Conservation (phyloP, 139 green algal genomes). For the Pedinophyceae sp. region DNA sequence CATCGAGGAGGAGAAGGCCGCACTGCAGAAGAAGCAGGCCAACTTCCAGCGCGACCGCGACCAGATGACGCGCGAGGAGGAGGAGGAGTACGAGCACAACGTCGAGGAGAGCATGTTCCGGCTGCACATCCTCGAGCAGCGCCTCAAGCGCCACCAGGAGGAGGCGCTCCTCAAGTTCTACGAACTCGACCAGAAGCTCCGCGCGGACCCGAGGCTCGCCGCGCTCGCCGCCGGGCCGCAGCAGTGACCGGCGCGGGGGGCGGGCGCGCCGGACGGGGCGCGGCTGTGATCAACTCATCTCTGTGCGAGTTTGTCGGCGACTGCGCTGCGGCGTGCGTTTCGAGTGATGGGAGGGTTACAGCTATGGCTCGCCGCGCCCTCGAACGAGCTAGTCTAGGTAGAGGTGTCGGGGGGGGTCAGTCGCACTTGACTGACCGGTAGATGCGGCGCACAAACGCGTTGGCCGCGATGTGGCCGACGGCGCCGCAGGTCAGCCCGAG, state of each 20-base stretch:
- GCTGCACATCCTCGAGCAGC: constrained; percentile 60
- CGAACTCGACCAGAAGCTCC: constrained; percentile 56
- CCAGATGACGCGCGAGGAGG: constrained; percentile 47
- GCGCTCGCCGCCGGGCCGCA: constrained; percentile 11
- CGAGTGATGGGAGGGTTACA: no score
- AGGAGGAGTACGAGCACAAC: constrained; percentile 62
- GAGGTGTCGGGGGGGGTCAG: no score
- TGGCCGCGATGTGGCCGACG: constrained; percentile 67
- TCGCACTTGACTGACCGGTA: constrained; percentile 88
- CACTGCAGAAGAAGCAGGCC: constrained; percentile 42
- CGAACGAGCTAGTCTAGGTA: no score
- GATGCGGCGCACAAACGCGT: constrained; percentile 74
- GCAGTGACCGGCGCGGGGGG: no score
- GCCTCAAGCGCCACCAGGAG: constrained; percentile 67
- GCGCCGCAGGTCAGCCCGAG: constrained; percentile 59
- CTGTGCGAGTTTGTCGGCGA: no score
- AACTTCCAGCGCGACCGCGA: constrained; percentile 65
- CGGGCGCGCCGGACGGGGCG: no score
- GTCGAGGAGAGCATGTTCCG: constrained; percentile 42
- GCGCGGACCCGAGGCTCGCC: constrained; percentile 40
- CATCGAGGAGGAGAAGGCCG: constrained; percentile 55
- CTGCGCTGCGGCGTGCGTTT: no score
- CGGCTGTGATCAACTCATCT: no score
- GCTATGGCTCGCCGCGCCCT: no score
- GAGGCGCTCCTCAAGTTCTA: constrained; percentile 69